Evolutionary conservation across 73 alveolate genomes (phyloP).

Genomic region (Blepharisma japonicum): DNA sequence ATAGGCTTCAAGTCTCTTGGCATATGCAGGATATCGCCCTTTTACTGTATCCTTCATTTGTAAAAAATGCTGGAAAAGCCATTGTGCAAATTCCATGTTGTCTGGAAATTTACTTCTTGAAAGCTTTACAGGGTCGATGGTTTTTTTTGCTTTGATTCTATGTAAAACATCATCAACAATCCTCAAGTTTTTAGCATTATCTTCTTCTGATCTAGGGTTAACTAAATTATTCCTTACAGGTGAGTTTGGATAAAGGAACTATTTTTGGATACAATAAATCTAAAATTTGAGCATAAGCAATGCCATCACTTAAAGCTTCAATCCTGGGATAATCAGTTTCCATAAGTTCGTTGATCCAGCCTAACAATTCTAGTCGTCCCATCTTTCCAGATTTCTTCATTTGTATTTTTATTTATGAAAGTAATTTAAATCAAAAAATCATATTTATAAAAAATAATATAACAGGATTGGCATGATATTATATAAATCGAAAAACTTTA

Average conservation of each 20-base stretch:
- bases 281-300: slow-evolving; percentile 51
- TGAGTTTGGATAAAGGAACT: slow-evolving; percentile 39
- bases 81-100: slow-evolving; percentile 59
- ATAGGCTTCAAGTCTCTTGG: slow-evolving; percentile 55
- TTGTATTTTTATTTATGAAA: too few species aligned
- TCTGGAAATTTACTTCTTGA: slow-evolving; percentile 60
- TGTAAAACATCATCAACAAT: slow-evolving; percentile 42
- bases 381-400: slow-evolving; percentile 57
- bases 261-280: slow-evolving; percentile 61
- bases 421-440: too few species aligned
- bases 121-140: slow-evolving; percentile 29
- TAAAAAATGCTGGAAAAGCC: slow-evolving; percentile 51
- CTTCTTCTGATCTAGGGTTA: slow-evolving; percentile 48
- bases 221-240: slow-evolving; percentile 31
- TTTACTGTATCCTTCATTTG: slow-evolving; percentile 35
- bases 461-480: too few species aligned
- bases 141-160: slow-evolving; percentile 36
- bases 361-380: slow-evolving; percentile 68
- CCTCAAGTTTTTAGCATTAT: slow-evolving; percentile 45
- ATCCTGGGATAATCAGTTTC: slow-evolving; percentile 71
- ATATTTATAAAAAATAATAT: too few species aligned
- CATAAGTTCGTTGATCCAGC: slow-evolving; percentile 63
- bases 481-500: too few species aligned
- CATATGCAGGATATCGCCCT: slow-evolving; percentile 49
- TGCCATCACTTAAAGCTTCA: slow-evolving; percentile 61